Percentiles rank a stretch among this genome's conserved stretches.
phyloP scores from a whole-genome alignment of 1,284 basidiomycete species.

The Pseudozyma thailandica region DNA sequence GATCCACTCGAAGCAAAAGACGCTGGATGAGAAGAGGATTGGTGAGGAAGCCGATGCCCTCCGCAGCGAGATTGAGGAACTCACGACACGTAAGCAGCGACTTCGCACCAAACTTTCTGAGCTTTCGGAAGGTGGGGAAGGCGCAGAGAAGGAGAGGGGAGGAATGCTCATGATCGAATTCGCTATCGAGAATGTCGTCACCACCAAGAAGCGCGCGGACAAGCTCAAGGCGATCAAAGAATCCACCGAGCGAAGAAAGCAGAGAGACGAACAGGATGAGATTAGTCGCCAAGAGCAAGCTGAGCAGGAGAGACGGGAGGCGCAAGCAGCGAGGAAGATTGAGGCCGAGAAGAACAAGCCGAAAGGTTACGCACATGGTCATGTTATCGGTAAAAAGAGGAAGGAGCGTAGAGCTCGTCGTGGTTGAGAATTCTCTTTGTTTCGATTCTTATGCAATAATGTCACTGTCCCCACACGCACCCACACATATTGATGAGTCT shows the following conservation, averaged over 20 bases:
- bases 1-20: constrained; percentile 36
- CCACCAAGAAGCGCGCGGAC: constrained; percentile 59
- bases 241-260: constrained; percentile 30
- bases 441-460: neutral
- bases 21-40: constrained; percentile 22
- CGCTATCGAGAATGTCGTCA: constrained; percentile 64
- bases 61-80: constrained; percentile 29
- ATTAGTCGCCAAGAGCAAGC: constrained; percentile 4
- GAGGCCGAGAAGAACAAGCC: constrained; percentile 37
- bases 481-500: neutral
- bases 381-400: constrained; percentile 64
- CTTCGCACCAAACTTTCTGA: constrained; percentile 48
- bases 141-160: constrained; percentile 57
- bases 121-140: constrained; percentile 28
- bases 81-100: constrained; percentile 51
- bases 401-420: constrained; percentile 52
- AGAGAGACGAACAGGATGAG: constrained; percentile 20
- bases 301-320: constrained; percentile 18
- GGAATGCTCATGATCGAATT: constrained; percentile 65
- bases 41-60: constrained; percentile 27
- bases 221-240: constrained; percentile 52
- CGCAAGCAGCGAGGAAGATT: constrained; percentile 36
- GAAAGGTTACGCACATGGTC: constrained; percentile 44
- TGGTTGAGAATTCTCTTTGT: constrained; percentile 4
- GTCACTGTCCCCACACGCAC: too few relatives aligned